Base-by-base conservation (phyloP, 371 early-diverging fungal species). In the Choanephora cucurbitarum region DNA sequence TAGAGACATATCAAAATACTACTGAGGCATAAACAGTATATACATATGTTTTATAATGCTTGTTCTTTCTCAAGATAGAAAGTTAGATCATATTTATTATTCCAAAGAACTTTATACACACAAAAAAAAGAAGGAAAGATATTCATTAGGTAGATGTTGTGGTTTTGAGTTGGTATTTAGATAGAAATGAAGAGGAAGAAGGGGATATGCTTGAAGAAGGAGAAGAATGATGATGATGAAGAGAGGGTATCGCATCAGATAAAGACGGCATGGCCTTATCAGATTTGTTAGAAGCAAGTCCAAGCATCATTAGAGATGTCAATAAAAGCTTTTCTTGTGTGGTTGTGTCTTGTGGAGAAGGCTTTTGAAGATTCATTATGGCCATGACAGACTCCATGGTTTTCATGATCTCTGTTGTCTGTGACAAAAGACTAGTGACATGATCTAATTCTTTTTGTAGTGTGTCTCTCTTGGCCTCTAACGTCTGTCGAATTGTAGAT, bases 391-490 rank as follows among this genome's bases (percentile, higher is more conserved):
- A 57, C 19, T 76, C 77, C 8, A 76, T 54, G 1, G 60, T 64
- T 13, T 68, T 62, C 3, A 76, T 52, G 10, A 76, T 56, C n/a
- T 62, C 67, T 13, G 53, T 64, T 21, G 77, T 64, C 28, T 76
- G 71, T 13, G 65, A 64, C 15, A 76, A 42, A 13, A 76, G 43
- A 0, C 34, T 14, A 3, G 64, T 70, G 47, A 76, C 64, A 14
- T 67, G 68, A 3, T 67, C 60, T 14, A 73, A 60, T 51, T 76
- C 72, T 46, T 62, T 53, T 50, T 68, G 58, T 13, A 76, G 53
- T 22, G 66, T 49, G 4, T 73, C 66, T 46, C 63, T 58, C 40
- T 67, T 55, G 17, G 42, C n/a, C 44, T 70, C 65, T 37, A 76
- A 41, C 8, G 34, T 55, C 11, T 69, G 49, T 33, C 67, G 47